A percentile compares a stretch with the other conserved stretches of the same genome.
Evolutionary conservation across 176 grass and related monocot genomes (phyloP).

Genomic region (Cenchrus purpureus): DNA sequence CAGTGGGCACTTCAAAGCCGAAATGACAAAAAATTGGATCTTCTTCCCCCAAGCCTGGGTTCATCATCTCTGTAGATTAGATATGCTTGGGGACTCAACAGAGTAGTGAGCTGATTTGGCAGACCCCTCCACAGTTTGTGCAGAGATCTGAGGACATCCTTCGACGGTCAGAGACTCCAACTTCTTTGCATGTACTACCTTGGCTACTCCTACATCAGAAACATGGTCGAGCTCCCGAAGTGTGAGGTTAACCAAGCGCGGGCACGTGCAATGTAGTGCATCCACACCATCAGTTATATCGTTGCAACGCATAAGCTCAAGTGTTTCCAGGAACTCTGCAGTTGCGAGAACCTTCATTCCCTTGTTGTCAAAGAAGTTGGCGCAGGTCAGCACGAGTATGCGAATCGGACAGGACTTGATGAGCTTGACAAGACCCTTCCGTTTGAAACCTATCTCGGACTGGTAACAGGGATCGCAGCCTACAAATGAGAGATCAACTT

Average conservation of each 20-base stretch:
- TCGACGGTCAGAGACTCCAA: slow-evolving; percentile 46
- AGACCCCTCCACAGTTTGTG: slow-evolving; percentile 40
- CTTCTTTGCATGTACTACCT: slow-evolving; percentile 29
- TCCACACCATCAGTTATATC: slow-evolving; percentile 47
- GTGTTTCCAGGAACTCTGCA: slow-evolving; percentile 43
- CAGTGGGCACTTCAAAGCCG: no score
- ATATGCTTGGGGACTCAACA: neutral
- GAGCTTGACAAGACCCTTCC: slow-evolving; percentile 45
- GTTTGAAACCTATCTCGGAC: slow-evolving; percentile 36
- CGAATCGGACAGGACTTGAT: slow-evolving; percentile 51
- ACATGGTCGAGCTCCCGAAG: slow-evolving; percentile 35
- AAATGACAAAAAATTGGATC: no score
- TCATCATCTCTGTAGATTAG: no score
- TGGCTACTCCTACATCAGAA: slow-evolving; percentile 45
- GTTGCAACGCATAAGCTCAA: slow-evolving; percentile 44
- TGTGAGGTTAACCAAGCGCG: slow-evolving; percentile 41
- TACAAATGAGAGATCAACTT: slow-evolving; percentile 46
- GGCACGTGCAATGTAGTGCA: slow-evolving; percentile 16
- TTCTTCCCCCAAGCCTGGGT: no score
- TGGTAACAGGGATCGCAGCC: neutral
- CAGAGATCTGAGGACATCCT: slow-evolving; percentile 48
- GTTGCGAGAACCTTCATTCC: slow-evolving; percentile 51
- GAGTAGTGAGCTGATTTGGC: slow-evolving; percentile 47
- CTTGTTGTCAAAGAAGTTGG: slow-evolving; percentile 41
- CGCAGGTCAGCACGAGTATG: slow-evolving; percentile 42